Evolutionary conservation across 2,329 filamentous ascomycete species (phyloP).

Genomic region (Dactylellina sp.): DNA sequence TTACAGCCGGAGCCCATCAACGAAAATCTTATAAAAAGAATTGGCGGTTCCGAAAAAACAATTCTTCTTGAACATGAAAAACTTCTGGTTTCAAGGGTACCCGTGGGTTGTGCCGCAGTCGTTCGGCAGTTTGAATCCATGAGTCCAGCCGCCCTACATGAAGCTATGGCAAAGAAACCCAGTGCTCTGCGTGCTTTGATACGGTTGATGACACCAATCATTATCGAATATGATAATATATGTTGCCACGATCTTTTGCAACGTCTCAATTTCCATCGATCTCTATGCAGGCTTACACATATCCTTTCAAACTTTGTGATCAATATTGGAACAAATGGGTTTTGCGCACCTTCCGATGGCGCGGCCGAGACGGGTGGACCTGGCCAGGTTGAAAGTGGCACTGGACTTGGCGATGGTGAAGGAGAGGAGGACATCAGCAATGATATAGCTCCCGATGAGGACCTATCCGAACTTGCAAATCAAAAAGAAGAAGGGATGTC

Average conservation of each 20-base stretch:
- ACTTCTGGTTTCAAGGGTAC: slow-evolving; percentile 14
- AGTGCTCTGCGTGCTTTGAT: slow-evolving; percentile 15
- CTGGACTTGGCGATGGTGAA: slow-evolving; percentile 92
- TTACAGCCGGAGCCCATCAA: slow-evolving; percentile 27
- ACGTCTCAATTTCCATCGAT: slow-evolving; percentile 74
- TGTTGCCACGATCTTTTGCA: slow-evolving; percentile 71
- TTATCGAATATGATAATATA: slow-evolving; percentile 77
- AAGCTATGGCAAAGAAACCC: slow-evolving; percentile 16
- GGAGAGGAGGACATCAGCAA: slow-evolving; percentile 98
- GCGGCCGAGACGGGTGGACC: slow-evolving; percentile 73
- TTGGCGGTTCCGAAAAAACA: slow-evolving; percentile 25
- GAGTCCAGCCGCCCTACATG: slow-evolving; percentile 1
- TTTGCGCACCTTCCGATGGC: slow-evolving; percentile 89
- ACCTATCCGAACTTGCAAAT: slow-evolving; percentile 89
- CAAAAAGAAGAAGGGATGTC: slow-evolving; percentile 67
- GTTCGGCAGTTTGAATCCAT: slow-evolving; percentile 20
- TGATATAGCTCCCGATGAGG: slow-evolving; percentile 92
- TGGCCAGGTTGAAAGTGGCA: slow-evolving; percentile 79
- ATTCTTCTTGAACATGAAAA: slow-evolving; percentile 39
- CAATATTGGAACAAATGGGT: slow-evolving; percentile 83
- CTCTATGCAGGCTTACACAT: slow-evolving; percentile 79
- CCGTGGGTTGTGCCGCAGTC: slow-evolving; percentile 6
- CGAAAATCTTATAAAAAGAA: slow-evolving; percentile 20
- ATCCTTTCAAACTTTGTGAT: slow-evolving; percentile 81
- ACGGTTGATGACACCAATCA: slow-evolving; percentile 73